phyloP scores from a whole-genome alignment of 2,329 filamentous ascomycete species.

The Sarocladium brachiariae region DNA sequence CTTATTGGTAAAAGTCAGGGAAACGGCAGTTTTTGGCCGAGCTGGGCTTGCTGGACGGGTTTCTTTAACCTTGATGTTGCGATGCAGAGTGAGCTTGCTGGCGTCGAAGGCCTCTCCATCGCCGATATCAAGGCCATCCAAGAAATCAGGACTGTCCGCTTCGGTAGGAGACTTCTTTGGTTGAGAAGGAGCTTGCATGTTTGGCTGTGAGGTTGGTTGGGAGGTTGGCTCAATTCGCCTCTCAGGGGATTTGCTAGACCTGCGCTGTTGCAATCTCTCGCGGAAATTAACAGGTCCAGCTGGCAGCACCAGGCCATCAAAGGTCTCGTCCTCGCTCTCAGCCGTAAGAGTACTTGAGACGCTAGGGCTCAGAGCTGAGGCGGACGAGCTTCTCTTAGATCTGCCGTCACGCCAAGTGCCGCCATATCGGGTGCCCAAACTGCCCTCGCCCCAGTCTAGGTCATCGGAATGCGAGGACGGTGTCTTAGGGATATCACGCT shows the following conservation, averaged over 20 bases:
- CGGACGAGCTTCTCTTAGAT: conserved; percentile 77
- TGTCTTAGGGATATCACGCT: conserved; percentile 55
- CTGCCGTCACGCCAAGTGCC: conserved; percentile 76
- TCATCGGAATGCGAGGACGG: conserved; percentile 61
- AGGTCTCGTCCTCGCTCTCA: conserved; percentile 89
- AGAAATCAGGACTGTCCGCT: conserved; percentile 66
- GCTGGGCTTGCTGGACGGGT: conserved; percentile 61
- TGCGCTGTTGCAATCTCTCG: conserved; percentile 67
- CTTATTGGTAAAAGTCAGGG: conserved; percentile 87
- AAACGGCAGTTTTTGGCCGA: conserved; percentile 68
- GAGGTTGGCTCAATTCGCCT: conserved; percentile 30
- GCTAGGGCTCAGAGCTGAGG: conserved; percentile 86
- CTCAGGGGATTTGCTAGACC: conserved; percentile 52
- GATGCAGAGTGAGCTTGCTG: conserved; percentile 76
- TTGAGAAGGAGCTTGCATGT: no score
- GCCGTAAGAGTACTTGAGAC: conserved; percentile 83
- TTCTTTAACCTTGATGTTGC: conserved; percentile 83
- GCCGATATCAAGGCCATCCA: conserved; percentile 80
- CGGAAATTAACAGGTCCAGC: conserved; percentile 76
- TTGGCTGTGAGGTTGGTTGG: conserved; percentile 14
- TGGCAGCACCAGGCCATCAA: conserved; percentile 84
- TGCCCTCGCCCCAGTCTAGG: conserved; percentile 91
- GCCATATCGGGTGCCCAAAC: conserved; percentile 81
- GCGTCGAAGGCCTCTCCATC: conserved; percentile 76
- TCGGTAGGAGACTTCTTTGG: conserved; percentile 28